Percentiles rank a stretch among this genome's conserved stretches.
These are phyloP conservation scores for Taiwanofungus camphoratus DNA, from an alignment of 1,284 basidiomycete species.

Conservation along the genomic window DNA sequence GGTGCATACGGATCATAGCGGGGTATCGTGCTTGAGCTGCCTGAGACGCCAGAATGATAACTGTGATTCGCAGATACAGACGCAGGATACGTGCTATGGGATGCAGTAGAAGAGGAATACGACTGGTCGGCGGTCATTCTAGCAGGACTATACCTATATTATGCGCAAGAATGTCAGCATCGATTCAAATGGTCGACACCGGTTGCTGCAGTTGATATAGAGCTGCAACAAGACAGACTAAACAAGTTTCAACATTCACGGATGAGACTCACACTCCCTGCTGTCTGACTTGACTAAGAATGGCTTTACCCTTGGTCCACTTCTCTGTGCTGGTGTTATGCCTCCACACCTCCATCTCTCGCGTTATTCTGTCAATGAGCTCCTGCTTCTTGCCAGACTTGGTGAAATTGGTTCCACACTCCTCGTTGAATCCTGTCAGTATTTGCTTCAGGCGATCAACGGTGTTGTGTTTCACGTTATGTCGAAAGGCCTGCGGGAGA, in stretches of 20 bases:
- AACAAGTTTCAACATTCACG: no score
- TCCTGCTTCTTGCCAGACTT: conserved; percentile 84
- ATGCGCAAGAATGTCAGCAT: background rate
- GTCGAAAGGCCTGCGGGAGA: conserved; percentile 36
- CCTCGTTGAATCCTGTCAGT: conserved; percentile 65
- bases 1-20: conserved; percentile 64
- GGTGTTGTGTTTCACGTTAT: conserved; percentile 49
- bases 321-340: conserved; percentile 46
- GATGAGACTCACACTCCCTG: conserved; percentile 50
- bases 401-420: conserved; percentile 59
- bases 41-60: conserved; percentile 8
- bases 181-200: background rate
- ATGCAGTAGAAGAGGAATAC: conserved; percentile 10
- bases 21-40: conserved; percentile 21
- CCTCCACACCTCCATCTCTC: conserved; percentile 55
- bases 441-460: conserved; percentile 79
- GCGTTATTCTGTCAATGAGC: conserved; percentile 65
- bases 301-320: conserved; percentile 59
- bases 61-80: conserved; percentile 9
- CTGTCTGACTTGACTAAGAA: conserved; percentile 56
- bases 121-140: conserved; percentile 13
- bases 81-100: conserved; percentile 13
- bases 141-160: conserved; percentile 7
- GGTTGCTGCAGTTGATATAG: no score
- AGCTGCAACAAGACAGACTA: no score